phyloP scores from a whole-genome alignment of 2,329 filamentous ascomycete species.

The Ceratocystis cubensis region DNA sequence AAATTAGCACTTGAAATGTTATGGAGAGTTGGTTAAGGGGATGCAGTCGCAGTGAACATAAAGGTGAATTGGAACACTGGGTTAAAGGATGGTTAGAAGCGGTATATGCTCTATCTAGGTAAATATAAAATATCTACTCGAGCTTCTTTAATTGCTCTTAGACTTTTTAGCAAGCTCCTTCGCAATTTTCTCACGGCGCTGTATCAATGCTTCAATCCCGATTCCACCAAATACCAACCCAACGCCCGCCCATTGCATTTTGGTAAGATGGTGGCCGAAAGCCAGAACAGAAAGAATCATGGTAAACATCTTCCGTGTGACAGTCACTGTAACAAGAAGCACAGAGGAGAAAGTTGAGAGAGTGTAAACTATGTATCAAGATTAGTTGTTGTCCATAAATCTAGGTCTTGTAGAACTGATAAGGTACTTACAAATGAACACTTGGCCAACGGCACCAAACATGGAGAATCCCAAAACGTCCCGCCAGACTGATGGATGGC shows the following conservation, averaged over 20 bases:
- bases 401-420: not conserved
- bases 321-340: slow-evolving; percentile 87
- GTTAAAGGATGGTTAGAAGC: too few relatives aligned
- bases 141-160: slow-evolving; percentile 13
- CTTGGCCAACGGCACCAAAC: slow-evolving; percentile 84
- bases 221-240: slow-evolving; percentile 89
- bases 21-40: too few relatives aligned
- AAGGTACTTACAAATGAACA: slow-evolving; percentile 67
- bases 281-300: slow-evolving; percentile 94
- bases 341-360: slow-evolving; percentile 84
- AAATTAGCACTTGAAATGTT: too few relatives aligned
- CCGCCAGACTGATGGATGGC: slow-evolving; percentile 69
- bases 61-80: too few relatives aligned
- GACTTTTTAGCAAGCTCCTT: slow-evolving; percentile 54
- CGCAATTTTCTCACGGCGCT: slow-evolving; percentile 66
- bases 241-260: slow-evolving; percentile 92
- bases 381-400: slow-evolving; percentile 22
- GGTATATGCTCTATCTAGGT: too few relatives aligned
- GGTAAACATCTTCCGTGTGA: slow-evolving; percentile 97
- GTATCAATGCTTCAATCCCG: slow-evolving; percentile 75
- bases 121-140: not conserved
- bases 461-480: slow-evolving; percentile 83
- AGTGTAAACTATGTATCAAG: slow-evolving; percentile 55
- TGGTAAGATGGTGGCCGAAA: slow-evolving; percentile 75
- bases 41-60: too few relatives aligned